Base-by-base conservation (phyloP, 306 rosid species). In the Inga leiocalycina region DNA sequence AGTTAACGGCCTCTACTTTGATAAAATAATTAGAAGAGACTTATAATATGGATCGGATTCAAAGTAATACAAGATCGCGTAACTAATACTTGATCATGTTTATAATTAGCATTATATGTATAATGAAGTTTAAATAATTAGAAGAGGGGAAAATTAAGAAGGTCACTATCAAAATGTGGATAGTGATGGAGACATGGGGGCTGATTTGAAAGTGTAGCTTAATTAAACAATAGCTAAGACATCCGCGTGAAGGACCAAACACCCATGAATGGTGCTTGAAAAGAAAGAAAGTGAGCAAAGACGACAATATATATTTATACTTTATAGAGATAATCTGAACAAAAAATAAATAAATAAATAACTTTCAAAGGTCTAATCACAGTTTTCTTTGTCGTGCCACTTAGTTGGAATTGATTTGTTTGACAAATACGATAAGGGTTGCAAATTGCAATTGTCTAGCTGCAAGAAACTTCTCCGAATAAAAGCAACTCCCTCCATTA, bases 351-450 rank as follows among this genome's bases (percentile, higher is more conserved):
- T 39, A 39, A 59, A 49, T 54, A 43, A n/a, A 71, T 10, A 22
- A 54, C 8, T 30, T 83, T 84, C 84, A 71, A 87, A 87, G 14
- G 86, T 87, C 83, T 76, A 79, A 87, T 82, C 82, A 82, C 20
- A 41, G 41, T 85, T 27, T 62, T 71, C 35, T 62, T 62, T 80
- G 80, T 82, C 72, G 71, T 87, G 86, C 83, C 71, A 76, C 74
- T 71, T 71, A 16, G 71, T 82, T 79, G 86, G 78, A 67, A 71
- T 85, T 82, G 78, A 76, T 82, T 85, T 82, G 71, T 32, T 65
- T 37, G 68, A 71, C 70, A 37, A n/a, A 59, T 44, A 67, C 67
- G 78, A 68, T 46, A 70, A 61, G 71, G 78, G 71, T 8, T 10
- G 67, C 24, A 20, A 32, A 3, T 32, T 32, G 34, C 34, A 32